Evolutionary conservation across 169 alveolate species (phyloP), one percentile per base, ranked within the genome.

Genomic region (Cryptosporidium ryanae): DNA sequence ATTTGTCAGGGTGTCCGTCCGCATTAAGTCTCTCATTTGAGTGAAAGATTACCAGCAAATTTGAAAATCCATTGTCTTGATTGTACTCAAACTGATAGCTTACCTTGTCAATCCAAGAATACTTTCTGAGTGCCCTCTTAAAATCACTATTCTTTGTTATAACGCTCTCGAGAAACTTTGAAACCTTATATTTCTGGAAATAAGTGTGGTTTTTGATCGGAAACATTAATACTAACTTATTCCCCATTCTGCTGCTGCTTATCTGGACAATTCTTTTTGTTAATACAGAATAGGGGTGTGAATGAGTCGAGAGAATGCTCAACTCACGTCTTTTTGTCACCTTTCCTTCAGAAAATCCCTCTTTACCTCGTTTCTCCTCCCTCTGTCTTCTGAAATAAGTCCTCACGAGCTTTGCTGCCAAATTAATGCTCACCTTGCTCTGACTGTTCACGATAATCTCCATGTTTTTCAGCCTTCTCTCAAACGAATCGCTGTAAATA

Each of bases 241-340:
- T 68, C 25, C 27, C 32, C 4, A 68, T 49, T 54, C 83, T 49
- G 38, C 55, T 68, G 34, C 66, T 68, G 29, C 38, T 68, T 21
- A 68, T 38, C 43, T 68, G 83, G 12, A 68, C 54, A 29, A 68
- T 68, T 29, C 66, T 65, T 29, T 32, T 44, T 52, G 83, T 32
- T 18, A 68, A 2, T 31, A 27, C 66, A 2, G 83, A 50, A 52
- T 50, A 68, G 25, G 83, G 83, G 13, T 68, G 48, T 1, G 27
- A 48, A 25, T 49, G 48, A 17, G 65, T 66, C 21, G 25, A 15
- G 12, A 25, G 4, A 48, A 48, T 66, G 31, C 27, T 23, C 15
- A 48, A 63, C 29, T 66, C 38, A n/a, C 48, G 29, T 17, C 43
- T 38, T 4, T 1, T 38, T 38, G 46, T 38, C 8, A 6, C 46